Evolutionary conservation across 768 basidiomycete species (phyloP), one percentile per base, ranked within the genome.

Genomic region (Pleurotus tuber-regium): DNA sequence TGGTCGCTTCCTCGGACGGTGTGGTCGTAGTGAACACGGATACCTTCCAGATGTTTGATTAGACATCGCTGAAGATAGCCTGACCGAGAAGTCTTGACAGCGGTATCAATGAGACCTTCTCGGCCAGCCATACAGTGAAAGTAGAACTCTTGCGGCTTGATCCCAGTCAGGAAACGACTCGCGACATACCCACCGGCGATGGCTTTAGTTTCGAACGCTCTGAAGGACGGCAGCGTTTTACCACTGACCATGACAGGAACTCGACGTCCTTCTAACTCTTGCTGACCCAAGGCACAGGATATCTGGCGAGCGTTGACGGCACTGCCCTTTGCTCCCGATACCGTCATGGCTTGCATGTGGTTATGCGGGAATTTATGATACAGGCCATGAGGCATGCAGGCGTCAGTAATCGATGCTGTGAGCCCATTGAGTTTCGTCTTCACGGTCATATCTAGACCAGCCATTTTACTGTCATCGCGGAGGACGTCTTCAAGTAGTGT

Each of bases 91-190:
- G 97, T 99, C 74, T 99, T 99, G 66, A 99, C 96, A 30, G 97
- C 97, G 4, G 97, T 99, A 63, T 99, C 97, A 62, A 99, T 99
- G 31, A 99, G 80, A 63, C 97, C 97, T 74, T 99, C 97, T 59
- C 97, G 84, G 47, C 97, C 97, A 52, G 97, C 97, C 97, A 99
- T 99, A 65, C 97, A 98, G 71, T 99, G 97, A 79, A 99, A 99
- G 74, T 97, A 99, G 71, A 98, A 99, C 67, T 99, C 97, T 66
- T 99, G 97, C 0, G 97, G 97, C 60, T 89, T 91, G 66, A 99
- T 85, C 50, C 97, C 97, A 5, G 97, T 98, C 75, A 99, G 80
- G 79, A 99, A 99, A 29, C 97, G 92, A 66, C 96, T 97, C 11
- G 92, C 94, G 40, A 99, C 91, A 66, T 96, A 99, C 6, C 97